Percentiles rank a stretch among this genome's conserved stretches.
Evolutionary conservation across 257 asterid genomes (phyloP).

Genomic region (Solanum etuberosum): DNA sequence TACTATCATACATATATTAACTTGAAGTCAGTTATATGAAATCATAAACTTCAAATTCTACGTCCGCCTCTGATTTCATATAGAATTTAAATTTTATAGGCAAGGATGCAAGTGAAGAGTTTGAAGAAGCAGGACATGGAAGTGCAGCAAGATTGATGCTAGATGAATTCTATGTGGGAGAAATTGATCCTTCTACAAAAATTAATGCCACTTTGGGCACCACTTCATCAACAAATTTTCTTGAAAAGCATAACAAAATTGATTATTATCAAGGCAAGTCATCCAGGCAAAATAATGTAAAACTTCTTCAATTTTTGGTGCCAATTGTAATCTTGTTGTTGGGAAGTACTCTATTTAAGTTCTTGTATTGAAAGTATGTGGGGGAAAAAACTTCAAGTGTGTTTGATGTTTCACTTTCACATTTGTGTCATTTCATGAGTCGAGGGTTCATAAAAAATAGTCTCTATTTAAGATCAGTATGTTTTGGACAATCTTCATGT

Average conservation of each 20-base stretch:
- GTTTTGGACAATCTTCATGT: no score
- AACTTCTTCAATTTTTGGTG: conserved; percentile 18
- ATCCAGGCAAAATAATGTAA: neutral
- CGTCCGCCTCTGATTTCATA: neutral
- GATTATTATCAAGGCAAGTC: neutral
- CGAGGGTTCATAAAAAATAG: rapidly evolving
- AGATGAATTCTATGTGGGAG: conserved; percentile 65
- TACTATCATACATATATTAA: no score
- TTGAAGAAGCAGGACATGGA: conserved; percentile 75
- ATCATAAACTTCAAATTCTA: neutral
- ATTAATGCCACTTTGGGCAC: neutral
- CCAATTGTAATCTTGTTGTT: conserved; percentile 29
- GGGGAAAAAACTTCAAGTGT: no score
- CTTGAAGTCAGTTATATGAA: neutral
- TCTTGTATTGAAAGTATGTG: neutral
- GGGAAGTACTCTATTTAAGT: conserved; percentile 3
- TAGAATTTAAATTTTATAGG: conserved; percentile 13
- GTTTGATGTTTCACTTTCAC: neutral
- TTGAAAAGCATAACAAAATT: neutral
- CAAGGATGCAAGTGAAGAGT: conserved; percentile 63
- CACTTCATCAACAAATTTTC: neutral
- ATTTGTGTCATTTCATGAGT: neutral
- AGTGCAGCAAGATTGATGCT: conserved; percentile 75
- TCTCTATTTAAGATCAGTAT: no score
- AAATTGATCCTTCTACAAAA: conserved; percentile 28